Base-by-base conservation (phyloP, 139 green algal genomes). In the Pedinophyceae sp. region DNA sequence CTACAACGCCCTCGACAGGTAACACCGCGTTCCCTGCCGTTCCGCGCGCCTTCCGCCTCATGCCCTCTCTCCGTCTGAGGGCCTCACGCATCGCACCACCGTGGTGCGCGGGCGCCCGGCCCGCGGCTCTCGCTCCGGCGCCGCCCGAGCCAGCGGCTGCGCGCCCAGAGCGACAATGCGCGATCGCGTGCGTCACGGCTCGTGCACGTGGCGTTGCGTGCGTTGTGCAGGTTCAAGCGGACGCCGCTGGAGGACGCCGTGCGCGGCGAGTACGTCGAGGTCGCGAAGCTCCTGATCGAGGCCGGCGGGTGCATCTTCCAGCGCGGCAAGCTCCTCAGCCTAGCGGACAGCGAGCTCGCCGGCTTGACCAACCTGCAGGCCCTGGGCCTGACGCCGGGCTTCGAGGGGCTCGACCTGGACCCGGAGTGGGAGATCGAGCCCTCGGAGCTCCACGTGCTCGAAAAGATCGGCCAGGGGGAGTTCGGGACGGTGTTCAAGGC, bases 401-500 rank as follows among this genome's bases (percentile, higher is more conserved):
- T 43, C 50, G 58, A 73, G n/a, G 58, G 74, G 48, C 61, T 79
- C 24, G 76, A 82, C 27, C 75, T 83, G 58, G 80, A 89, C 54
- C 73, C 74, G 0, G 85, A 93, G 61, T 93, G 84, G 84, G 84
- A 93, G 62, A 74, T 93, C 15, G 79, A 89, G 48, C 82, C 84
- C 15, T 65, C 65, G n/a, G 69, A 75, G 25, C 67, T 93, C 18
- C 57, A 77, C 20, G 65, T 91, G 3, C 54, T 83, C 40, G 73
- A 87, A 43, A 92, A 94, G 60, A 66, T 93, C n/a, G 79, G 77
- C 28, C 76, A 84, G 58, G 84, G 84, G n/a, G 83, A 92, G 64
- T 93, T 93, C 74, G 84, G 84, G 3, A 75, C 88, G 48, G 84
- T 94, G 57, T 85, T 84, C 79, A 83, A 81, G 63, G 83, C 84